These are phyloP conservation scores for Trypanosoma caninum DNA, from an alignment of 208 protist genomes.

Conservation along the genomic window DNA sequence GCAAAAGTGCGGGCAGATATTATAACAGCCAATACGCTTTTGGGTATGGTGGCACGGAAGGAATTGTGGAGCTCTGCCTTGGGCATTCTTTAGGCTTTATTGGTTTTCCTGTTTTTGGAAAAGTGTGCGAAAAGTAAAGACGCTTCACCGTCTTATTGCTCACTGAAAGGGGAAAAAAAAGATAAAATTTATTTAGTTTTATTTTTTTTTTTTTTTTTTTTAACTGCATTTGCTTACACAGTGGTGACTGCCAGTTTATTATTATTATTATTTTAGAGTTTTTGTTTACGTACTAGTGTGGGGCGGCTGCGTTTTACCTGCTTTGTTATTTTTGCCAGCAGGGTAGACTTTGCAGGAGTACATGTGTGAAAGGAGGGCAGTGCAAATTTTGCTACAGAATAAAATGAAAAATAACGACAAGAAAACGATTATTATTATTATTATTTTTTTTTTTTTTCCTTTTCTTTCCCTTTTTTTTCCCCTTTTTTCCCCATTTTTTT, in stretches of 20 bases:
- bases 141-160: too few relatives aligned
- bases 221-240: too few relatives aligned
- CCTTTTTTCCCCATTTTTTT: conserved; percentile 5
- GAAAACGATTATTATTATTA: background rate
- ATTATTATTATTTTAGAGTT: too few relatives aligned
- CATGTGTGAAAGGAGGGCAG: background rate
- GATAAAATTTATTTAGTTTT: background rate
- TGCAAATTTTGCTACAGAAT: background rate
- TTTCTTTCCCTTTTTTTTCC: conserved; percentile 6
- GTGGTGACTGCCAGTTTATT: too few relatives aligned
- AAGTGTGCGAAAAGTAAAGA: background rate
- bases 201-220: background rate
- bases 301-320: too few relatives aligned
- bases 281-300: too few relatives aligned
- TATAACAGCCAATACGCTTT: conserved; percentile 54
- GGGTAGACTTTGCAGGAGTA: too few relatives aligned
- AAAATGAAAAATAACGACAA: too few relatives aligned
- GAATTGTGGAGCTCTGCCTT: conserved; percentile 47
- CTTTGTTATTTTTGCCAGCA: too few relatives aligned
- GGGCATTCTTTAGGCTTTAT: conserved; percentile 48
- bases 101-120: background rate
- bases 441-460: conserved; percentile 21
- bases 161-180: background rate
- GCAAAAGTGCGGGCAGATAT: conserved; percentile 47
- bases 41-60: conserved; percentile 35